These are phyloP conservation scores for Ceratocystis lukuohia DNA, from an alignment of 2,329 filamentous ascomycete genomes.

Conservation along the genomic window DNA sequence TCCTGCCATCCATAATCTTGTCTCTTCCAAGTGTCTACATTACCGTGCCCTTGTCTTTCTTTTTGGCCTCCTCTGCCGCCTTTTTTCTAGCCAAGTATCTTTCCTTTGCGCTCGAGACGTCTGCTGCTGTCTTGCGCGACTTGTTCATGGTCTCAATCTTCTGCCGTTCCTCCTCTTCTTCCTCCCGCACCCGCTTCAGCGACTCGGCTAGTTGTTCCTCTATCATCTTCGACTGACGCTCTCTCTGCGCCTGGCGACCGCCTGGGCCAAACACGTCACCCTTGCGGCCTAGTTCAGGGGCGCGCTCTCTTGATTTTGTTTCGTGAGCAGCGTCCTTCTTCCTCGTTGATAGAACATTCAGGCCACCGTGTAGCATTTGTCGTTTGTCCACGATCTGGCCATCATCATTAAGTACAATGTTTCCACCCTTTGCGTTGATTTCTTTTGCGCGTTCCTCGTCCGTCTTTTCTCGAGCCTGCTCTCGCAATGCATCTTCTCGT, in stretches of 20 bases:
- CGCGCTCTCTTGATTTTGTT: constrained; percentile 8
- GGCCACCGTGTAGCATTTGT: constrained; percentile 60
- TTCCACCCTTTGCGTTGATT: constrained; percentile 47
- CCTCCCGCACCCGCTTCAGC: constrained; percentile 56
- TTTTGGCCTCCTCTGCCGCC: constrained; percentile 57
- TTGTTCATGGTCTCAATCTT: constrained; percentile 54
- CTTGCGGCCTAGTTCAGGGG: constrained; percentile 22
- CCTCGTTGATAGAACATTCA: constrained; percentile 48
- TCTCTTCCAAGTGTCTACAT: background rate
- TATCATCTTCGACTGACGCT: constrained; percentile 66
- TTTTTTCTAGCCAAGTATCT: constrained; percentile 65
- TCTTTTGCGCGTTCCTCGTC: constrained; percentile 54
- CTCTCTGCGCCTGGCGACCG: constrained; percentile 49
- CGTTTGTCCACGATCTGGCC: constrained; percentile 73
- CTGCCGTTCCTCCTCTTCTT: constrained; percentile 49
- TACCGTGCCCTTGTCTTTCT: constrained; percentile 23
- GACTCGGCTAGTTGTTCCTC: constrained; percentile 62
- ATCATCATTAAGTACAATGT: constrained; percentile 64
- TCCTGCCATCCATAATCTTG: background rate
- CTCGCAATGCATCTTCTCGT: constrained; percentile 22
- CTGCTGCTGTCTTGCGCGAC: constrained; percentile 62
- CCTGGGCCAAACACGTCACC: constrained; percentile 26
- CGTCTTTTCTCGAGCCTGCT: constrained; percentile 34
- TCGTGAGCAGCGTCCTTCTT: constrained; percentile 7
- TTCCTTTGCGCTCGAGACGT: constrained; percentile 66